Conservation (phyloP, 495 filamentous ascomycete genomes). For the Hypoxylon subgilvum region DNA sequence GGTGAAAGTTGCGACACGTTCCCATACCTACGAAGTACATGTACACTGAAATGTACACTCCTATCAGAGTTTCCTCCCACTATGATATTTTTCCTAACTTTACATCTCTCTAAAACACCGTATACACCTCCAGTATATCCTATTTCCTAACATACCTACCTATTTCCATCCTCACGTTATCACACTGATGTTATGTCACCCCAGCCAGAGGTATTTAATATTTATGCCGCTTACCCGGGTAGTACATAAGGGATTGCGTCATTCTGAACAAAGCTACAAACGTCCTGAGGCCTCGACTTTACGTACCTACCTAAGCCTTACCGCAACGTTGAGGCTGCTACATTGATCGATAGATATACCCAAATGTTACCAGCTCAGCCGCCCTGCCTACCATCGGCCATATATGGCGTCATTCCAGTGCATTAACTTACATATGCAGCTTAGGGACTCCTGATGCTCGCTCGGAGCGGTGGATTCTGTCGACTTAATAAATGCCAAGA, state of each 20-base stretch:
- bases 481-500: conserved; percentile 11
- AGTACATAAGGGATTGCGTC: conserved; percentile 22
- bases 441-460: neutral
- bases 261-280: conserved; percentile 26
- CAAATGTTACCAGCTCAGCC: conserved; percentile 2
- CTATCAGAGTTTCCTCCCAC: no score
- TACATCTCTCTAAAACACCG: neutral
- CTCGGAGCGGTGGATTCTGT: neutral
- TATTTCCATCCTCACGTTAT: neutral
- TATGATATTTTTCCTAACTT: neutral
- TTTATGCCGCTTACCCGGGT: conserved; percentile 26
- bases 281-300: conserved; percentile 1
- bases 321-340: no score
- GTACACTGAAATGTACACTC: no score
- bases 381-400: conserved; percentile 1
- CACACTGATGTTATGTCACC: conserved; percentile 1
- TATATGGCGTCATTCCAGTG: conserved; percentile 12
- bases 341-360: neutral
- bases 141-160: no score
- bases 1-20: no score
- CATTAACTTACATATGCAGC: neutral
- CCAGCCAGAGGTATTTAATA: no score
- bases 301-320: no score
- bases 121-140: no score
- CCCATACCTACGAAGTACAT: no score